These are phyloP conservation scores for Thalassiosira livingstoniorum DNA, from an alignment of 352 stramenopile species.

Conservation along the genomic window DNA sequence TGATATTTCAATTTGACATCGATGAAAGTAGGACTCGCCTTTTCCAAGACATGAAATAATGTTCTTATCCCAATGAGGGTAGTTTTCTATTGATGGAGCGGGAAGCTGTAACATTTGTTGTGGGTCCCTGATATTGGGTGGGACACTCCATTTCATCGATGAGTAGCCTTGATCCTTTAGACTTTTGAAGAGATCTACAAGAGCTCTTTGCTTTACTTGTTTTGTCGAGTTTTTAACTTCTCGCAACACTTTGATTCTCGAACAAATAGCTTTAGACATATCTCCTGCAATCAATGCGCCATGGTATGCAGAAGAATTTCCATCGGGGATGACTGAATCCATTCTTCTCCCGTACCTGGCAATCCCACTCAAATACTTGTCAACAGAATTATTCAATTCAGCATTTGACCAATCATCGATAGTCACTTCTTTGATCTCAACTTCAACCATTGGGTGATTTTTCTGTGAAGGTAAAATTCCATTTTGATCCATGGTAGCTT, in stretches of 20 bases:
- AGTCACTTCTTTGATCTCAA: no score
- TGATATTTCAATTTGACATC: constrained; percentile 74
- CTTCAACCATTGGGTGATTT: no score
- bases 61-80: constrained; percentile 25
- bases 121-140: constrained; percentile 70
- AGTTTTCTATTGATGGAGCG: constrained; percentile 49
- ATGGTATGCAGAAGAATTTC: constrained; percentile 52
- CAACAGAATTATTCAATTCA: constrained; percentile 42
- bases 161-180: constrained; percentile 81
- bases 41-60: constrained; percentile 53
- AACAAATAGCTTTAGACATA: constrained; percentile 94
- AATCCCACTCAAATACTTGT: constrained; percentile 66
- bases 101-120: constrained; percentile 80
- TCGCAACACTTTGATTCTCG: constrained; percentile 91
- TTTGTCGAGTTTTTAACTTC: constrained; percentile 90
- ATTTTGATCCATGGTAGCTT: no score
- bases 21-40: constrained; percentile 82
- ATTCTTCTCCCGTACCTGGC: constrained; percentile 78
- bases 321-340: constrained; percentile 55
- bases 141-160: constrained; percentile 80
- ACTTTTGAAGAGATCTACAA: constrained; percentile 93
- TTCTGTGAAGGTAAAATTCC: no score
- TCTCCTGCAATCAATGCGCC: constrained; percentile 88
- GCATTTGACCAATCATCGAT: constrained; percentile 47
- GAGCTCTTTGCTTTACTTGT: constrained; percentile 96